Conservation (phyloP, 2,329 filamentous ascomycete species). For the Boeremia exigua region DNA sequence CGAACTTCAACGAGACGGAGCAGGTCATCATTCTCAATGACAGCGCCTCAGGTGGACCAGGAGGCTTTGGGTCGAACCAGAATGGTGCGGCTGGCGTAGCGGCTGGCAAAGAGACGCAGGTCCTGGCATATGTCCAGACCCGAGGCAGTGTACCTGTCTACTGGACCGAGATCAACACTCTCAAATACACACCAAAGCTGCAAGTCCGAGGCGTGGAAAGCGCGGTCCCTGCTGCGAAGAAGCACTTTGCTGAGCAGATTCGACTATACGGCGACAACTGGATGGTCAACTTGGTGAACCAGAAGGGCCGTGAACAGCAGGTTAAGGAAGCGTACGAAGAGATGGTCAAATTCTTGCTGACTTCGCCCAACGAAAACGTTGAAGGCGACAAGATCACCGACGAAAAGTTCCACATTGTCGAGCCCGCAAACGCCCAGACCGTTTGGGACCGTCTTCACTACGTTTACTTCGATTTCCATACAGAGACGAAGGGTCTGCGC, state of each 20-base stretch:
- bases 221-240: conserved; percentile 76
- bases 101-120: conserved; percentile 77
- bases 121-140: conserved; percentile 94
- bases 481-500: conserved; percentile 91
- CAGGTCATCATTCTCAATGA: conserved; percentile 92
- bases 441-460: conserved; percentile 89
- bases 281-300: conserved; percentile 95
- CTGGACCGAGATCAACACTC: conserved; percentile 94
- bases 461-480: conserved; percentile 98
- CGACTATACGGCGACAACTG: conserved; percentile 94
- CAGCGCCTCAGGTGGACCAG: conserved; percentile 69
- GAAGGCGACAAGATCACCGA: conserved; percentile 70
- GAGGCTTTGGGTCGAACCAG: conserved; percentile 80
- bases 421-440: conserved; percentile 65
- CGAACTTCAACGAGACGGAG: conserved; percentile 99
- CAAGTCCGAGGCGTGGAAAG: conserved; percentile 85
- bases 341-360: conserved; percentile 78
- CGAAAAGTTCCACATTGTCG: conserved; percentile 83
- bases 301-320: conserved; percentile 85
- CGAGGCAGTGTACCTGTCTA: conserved; percentile 94
- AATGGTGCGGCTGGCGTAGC: conserved; percentile 66
- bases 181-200: conserved; percentile 89
- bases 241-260: conserved; percentile 94
- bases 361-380: conserved; percentile 69
- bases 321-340: conserved; percentile 96